Conservation (phyloP, 345 rosid genomes). For the Trapa incisa region DNA sequence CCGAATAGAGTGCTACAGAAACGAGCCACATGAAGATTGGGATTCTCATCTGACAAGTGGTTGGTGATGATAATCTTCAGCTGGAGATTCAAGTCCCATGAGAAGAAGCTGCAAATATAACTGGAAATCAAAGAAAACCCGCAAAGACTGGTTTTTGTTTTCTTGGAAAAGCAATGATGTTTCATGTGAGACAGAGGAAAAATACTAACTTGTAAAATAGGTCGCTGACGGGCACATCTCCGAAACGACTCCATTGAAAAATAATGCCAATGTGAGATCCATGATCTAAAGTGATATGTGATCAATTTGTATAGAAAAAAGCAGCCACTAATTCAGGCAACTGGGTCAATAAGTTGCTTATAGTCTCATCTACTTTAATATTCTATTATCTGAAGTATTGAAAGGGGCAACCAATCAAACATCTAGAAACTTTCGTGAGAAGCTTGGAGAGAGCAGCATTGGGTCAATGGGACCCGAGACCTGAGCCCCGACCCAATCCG, state of each 20-base stretch:
- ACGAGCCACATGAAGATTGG: conserved; percentile 12
- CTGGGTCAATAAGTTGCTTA: neutral
- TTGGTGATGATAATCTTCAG: neutral
- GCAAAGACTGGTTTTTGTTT: neutral
- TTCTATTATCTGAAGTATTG: neutral
- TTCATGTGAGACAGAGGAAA: neutral
- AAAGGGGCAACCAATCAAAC: neutral
- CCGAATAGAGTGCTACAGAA: neutral
- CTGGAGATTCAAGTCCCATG: neutral
- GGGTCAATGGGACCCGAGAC: too few species aligned
- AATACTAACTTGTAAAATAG: neutral
- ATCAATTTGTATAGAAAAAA: neutral
- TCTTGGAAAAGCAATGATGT: neutral
- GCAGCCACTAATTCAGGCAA: neutral
- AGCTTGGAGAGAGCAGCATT: too few species aligned
- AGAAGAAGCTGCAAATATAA: too few species aligned
- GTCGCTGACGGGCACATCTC: neutral
- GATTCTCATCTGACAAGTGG: conserved; percentile 10
- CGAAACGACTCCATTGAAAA: too few species aligned
- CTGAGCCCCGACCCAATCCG: too few species aligned
- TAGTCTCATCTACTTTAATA: neutral
- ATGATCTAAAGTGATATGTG: neutral
- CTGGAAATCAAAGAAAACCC: neutral
- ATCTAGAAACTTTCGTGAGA: neutral
- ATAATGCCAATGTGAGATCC: neutral